Percentiles rank a stretch among this genome's conserved stretches.
Conservation (phyloP, 2,329 filamentous ascomycete species). For the Aspergillus fumigatiaffinis region DNA sequence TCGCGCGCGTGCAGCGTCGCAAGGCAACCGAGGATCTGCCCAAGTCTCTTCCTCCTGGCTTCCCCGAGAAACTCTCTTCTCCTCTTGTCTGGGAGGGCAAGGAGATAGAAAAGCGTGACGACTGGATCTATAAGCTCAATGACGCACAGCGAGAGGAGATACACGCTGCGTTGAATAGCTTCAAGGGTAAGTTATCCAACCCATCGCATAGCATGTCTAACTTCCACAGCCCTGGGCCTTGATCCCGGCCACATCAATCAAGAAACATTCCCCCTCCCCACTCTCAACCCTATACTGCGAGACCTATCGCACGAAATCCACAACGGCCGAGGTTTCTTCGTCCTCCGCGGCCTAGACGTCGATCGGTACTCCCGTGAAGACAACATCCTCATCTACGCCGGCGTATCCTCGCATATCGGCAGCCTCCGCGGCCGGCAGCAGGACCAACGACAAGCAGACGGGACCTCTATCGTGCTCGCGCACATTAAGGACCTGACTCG, state of each 20-base stretch:
- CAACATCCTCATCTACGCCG: constrained; percentile 42
- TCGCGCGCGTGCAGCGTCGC: constrained; percentile 18
- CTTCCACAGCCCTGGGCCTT: constrained; percentile 23
- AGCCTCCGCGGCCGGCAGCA: constrained; percentile 41
- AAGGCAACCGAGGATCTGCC: constrained; percentile 17
- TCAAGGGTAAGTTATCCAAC: constrained; percentile 30
- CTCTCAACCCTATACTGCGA: constrained; percentile 29
- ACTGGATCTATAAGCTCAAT: constrained; percentile 41
- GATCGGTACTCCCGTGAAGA: constrained; percentile 34
- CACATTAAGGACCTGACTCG: constrained; percentile 61
- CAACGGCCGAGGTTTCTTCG: constrained; percentile 41
- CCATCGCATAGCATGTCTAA: constrained; percentile 3
- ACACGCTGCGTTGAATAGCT: constrained; percentile 39
- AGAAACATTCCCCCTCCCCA: constrained; percentile 44
- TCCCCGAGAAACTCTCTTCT: constrained; percentile 39
- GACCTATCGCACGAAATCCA: constrained; percentile 37
- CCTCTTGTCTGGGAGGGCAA: constrained; percentile 48
- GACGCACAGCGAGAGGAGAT: constrained; percentile 41
- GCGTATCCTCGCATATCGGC: constrained; percentile 43
- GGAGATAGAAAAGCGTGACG: constrained; percentile 32
- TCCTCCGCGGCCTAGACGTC: constrained; percentile 42
- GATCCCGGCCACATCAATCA: constrained; percentile 41
- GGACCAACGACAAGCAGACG: constrained; percentile 23
- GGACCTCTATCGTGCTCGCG: constrained; percentile 49
- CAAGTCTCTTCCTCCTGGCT: constrained; percentile 36